Evolutionary conservation across 352 stramenopile species (phyloP).

Genomic region (Phytophthora quininea): DNA sequence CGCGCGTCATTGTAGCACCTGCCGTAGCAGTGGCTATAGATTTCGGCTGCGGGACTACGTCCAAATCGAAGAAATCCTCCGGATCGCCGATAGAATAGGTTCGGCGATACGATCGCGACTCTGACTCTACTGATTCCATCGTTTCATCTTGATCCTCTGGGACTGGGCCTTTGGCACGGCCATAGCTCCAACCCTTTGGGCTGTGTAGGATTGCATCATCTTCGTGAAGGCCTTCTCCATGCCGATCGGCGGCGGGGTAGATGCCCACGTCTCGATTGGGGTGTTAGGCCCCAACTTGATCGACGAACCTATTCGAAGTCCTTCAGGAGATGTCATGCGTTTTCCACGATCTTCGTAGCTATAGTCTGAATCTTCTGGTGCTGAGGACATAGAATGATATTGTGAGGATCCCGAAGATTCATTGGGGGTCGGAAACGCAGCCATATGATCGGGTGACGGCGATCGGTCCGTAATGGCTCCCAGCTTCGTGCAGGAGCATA

Average conservation of each 20-base stretch:
- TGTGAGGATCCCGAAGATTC: too few relatives aligned
- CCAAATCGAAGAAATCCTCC: constrained; percentile 11
- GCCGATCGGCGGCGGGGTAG: background rate
- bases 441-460: too few relatives aligned
- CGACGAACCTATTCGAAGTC: background rate
- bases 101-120: background rate
- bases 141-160: background rate
- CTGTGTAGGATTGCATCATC: background rate
- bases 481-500: background rate
- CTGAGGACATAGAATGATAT: too few relatives aligned
- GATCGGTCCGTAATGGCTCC: background rate
- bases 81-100: background rate
- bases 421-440: too few relatives aligned
- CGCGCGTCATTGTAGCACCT: background rate
- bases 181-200: background rate
- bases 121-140: background rate
- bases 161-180: background rate
- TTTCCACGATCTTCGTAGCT: too few relatives aligned
- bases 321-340: background rate
- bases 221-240: background rate
- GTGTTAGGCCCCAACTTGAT: background rate
- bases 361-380: too few relatives aligned
- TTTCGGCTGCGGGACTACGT: background rate
- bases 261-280: background rate
- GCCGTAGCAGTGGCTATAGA: background rate